These are phyloP conservation scores for Penicillium maclennaniae DNA, from an alignment of 495 filamentous ascomycete genomes.

Conservation along the genomic window DNA sequence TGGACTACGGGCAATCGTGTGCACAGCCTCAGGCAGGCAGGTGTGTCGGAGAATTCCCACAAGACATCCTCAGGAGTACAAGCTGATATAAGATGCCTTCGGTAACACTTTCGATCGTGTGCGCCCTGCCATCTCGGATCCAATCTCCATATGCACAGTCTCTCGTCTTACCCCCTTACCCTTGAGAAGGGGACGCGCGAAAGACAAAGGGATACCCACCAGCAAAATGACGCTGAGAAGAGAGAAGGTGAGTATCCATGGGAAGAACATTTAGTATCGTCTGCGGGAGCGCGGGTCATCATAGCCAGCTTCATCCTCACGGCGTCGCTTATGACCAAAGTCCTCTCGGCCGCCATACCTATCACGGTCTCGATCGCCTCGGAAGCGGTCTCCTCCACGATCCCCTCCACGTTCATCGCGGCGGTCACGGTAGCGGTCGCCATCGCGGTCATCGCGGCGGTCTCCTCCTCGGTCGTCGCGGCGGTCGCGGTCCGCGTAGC, in stretches of 20 bases:
- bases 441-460: constrained; percentile 2
- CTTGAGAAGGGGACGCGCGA: constrained; percentile 52
- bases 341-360: constrained; percentile 51
- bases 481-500: constrained; percentile 50
- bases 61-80: constrained; percentile 1
- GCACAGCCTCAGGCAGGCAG: constrained; percentile 6
- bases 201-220: constrained; percentile 47
- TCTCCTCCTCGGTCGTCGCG: constrained; percentile 29
- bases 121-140: constrained; percentile 5
- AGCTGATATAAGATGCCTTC: not conserved
- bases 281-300: constrained; percentile 77
- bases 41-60: not conserved
- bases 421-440: constrained; percentile 10
- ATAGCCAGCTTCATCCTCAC: constrained; percentile 54
- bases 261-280: constrained; percentile 57
- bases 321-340: constrained; percentile 52
- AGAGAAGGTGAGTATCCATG: constrained; percentile 15
- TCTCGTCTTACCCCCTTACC: constrained; percentile 52
- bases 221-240: constrained; percentile 37
- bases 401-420: constrained; percentile 50
- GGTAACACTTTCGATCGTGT: constrained; percentile 3
- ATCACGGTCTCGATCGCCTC: constrained; percentile 44
- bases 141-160: constrained; percentile 6
- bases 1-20: constrained; percentile 1
- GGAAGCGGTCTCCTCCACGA: constrained; percentile 38